Evolutionary conservation across 108 stramenopile species (phyloP).

Genomic region (Cyclotella kingstonii): DNA sequence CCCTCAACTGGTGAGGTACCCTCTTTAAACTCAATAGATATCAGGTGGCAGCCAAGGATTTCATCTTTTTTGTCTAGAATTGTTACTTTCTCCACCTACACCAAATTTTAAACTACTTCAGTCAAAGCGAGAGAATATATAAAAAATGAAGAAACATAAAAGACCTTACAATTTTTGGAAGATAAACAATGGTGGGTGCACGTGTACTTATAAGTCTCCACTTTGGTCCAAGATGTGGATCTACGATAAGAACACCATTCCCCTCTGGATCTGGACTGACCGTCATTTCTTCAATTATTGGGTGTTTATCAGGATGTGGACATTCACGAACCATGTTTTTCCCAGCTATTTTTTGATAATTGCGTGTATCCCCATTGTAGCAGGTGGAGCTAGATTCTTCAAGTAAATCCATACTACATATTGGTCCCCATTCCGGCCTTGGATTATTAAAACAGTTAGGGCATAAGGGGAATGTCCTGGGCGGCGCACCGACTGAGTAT

Average conservation of each 20-base stretch:
- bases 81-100: conserved; percentile 71
- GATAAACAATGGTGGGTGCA: conserved; percentile 49
- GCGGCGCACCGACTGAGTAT: conserved; percentile 78
- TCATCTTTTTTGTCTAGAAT: conserved; percentile 74
- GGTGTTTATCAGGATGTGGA: conserved; percentile 81
- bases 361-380: conserved; percentile 68
- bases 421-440: conserved; percentile 64
- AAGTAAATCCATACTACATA: conserved; percentile 32
- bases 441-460: conserved; percentile 85
- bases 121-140: not conserved
- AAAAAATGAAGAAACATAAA: not conserved
- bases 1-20: conserved; percentile 65
- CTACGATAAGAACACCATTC: conserved; percentile 82
- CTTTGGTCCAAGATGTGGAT: conserved; percentile 79
- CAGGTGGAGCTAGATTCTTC: conserved; percentile 46
- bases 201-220: conserved; percentile 71
- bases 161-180: conserved; percentile 54
- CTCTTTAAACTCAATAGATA: conserved; percentile 81
- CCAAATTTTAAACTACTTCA: not conserved
- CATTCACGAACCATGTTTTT: conserved; percentile 73
- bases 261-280: conserved; percentile 84
- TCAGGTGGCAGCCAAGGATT: conserved; percentile 51
- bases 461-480: conserved; percentile 83
- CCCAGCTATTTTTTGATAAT: conserved; percentile 63
- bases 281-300: conserved; percentile 77